Evolutionary conservation across 495 filamentous ascomycete genomes (phyloP).

Genomic region (Penicillium bovifimosum): DNA sequence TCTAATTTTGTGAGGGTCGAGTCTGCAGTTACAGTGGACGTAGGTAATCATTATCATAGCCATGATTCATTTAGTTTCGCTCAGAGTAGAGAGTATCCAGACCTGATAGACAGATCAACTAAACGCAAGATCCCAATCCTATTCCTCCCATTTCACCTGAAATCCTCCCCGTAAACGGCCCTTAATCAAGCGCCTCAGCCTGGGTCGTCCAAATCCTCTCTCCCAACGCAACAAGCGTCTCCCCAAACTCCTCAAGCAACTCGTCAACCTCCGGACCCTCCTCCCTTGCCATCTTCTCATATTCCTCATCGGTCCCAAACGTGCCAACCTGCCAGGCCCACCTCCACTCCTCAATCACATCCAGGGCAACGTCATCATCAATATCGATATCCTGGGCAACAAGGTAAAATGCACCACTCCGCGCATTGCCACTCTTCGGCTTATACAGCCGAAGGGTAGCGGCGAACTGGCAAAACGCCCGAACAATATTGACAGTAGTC

Average conservation of each 20-base stretch:
- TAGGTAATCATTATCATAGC: too few species aligned
- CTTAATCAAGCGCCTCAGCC: not conserved
- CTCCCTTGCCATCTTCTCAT: not conserved
- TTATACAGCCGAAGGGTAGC: conserved; percentile 47
- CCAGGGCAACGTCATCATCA: conserved; percentile 22
- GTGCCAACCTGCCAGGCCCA: not conserved
- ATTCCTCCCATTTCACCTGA: not conserved
- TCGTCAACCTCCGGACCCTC: not conserved
- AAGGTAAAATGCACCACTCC: conserved; percentile 51
- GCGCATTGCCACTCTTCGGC: conserved; percentile 34
- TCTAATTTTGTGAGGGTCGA: too few species aligned
- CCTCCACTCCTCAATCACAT: conserved; percentile 23
- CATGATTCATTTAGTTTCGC: too few species aligned
- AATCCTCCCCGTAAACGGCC: not conserved
- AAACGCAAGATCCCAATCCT: too few species aligned
- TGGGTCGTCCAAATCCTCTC: not conserved
- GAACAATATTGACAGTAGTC: conserved; percentile 34
- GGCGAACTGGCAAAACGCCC: conserved; percentile 41
- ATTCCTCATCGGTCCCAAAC: not conserved
- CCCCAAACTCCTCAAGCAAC: not conserved
- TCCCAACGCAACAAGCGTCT: not conserved
- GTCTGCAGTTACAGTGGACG: too few species aligned
- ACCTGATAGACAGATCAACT: too few species aligned
- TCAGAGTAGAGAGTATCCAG: too few species aligned
- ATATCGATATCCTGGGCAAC: conserved; percentile 44